These are phyloP conservation scores for Meira nashicola DNA, from an alignment of 1,284 basidiomycete genomes.

Conservation along the genomic window DNA sequence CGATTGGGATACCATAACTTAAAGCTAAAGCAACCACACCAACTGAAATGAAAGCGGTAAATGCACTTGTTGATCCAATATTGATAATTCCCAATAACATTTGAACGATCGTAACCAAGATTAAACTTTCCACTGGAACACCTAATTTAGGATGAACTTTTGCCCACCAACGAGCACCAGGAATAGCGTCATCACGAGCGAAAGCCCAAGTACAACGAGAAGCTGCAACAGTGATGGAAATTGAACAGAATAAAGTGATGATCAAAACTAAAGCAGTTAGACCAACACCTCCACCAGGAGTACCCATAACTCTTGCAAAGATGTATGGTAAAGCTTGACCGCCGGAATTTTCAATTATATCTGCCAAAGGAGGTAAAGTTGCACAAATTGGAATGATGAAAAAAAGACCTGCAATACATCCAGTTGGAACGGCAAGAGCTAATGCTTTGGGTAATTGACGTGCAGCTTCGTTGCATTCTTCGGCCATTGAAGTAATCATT, in stretches of 20 bases:
- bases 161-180: conserved; percentile 1
- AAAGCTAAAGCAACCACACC: conserved; percentile 17
- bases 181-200: conserved; percentile 17
- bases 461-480: conserved; percentile 14
- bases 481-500: conserved; percentile 17
- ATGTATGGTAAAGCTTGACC: conserved; percentile 20
- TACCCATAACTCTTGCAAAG: conserved; percentile 15
- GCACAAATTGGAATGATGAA: conserved; percentile 18
- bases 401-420: conserved; percentile 15
- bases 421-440: conserved; percentile 9
- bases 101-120: conserved; percentile 16
- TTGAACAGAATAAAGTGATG: conserved; percentile 16
- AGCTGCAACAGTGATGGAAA: conserved; percentile 17
- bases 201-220: conserved; percentile 12
- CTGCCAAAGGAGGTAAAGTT: conserved; percentile 12
- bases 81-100: conserved; percentile 19
- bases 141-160: conserved; percentile 9
- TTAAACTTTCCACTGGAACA: conserved; percentile 9
- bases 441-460: conserved; percentile 11
- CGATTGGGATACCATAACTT: conserved; percentile 15
- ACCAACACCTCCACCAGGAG: conserved; percentile 16
- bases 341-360: conserved; percentile 12
- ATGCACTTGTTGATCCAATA: conserved; percentile 14
- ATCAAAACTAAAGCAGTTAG: conserved; percentile 16
- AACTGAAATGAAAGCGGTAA: conserved; percentile 18